Conservation (phyloP, 192 early-diverging fungal species). For the Chytriomyces confervae region DNA sequence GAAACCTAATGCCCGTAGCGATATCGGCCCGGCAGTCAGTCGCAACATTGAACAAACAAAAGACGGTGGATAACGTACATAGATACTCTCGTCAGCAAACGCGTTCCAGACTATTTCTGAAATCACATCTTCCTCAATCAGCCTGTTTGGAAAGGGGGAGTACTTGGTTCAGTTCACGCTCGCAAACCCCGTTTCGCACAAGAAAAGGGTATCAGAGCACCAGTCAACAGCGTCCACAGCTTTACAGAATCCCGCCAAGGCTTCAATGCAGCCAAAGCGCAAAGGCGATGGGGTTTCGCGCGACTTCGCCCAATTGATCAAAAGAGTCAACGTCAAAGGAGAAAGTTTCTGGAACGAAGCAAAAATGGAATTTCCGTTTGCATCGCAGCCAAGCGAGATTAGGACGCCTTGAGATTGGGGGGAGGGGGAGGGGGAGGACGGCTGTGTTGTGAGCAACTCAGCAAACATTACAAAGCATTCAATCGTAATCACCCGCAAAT, state of each 20-base stretch:
- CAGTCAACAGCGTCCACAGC: constrained; percentile 8
- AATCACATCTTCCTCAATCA: constrained; percentile 1
- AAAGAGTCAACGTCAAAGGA: too few species aligned
- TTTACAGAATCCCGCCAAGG: constrained; percentile 4
- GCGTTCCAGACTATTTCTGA: constrained; percentile 14
- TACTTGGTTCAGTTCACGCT: neutral
- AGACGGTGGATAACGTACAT: constrained; percentile 2
- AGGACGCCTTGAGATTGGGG: neutral
- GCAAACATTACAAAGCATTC: neutral
- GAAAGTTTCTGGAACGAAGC: too few species aligned
- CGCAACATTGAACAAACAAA: neutral
- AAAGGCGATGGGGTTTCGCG: neutral
- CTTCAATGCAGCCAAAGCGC: constrained; percentile 18
- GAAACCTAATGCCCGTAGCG: neutral
- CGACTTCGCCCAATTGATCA: neutral
- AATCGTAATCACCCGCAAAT: constrained; percentile 8
- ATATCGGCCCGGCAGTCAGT: neutral
- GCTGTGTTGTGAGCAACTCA: neutral
- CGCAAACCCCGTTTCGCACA: neutral
- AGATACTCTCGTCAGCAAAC: constrained; percentile 24
- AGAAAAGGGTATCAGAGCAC: neutral
- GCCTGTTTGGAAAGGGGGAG: neutral
- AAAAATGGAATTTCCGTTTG: too few species aligned
- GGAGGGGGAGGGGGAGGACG: too few species aligned
- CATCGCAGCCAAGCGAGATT: too few species aligned